phyloP scores from a whole-genome alignment of 352 stramenopile genomes.

The Globisporangium spinosum region DNA sequence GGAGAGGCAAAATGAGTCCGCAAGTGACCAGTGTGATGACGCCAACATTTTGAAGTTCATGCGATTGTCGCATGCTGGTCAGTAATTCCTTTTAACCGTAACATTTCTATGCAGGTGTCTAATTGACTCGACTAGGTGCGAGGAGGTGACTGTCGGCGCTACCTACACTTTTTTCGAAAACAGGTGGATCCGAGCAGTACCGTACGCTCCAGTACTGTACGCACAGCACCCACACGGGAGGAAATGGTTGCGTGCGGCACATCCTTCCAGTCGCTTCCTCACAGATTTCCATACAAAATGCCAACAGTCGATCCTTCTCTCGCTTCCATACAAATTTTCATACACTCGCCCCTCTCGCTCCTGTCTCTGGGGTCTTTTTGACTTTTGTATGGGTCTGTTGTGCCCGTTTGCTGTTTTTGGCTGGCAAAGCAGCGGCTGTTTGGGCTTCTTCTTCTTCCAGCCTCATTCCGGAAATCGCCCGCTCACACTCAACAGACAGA shows the following conservation, averaged over 20 bases:
- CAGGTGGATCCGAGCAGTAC: background rate
- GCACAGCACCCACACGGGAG: background rate
- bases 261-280: too few relatives aligned
- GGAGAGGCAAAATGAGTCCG: background rate
- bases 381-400: background rate
- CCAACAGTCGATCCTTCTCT: background rate
- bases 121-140: background rate
- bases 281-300: too few relatives aligned
- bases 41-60: background rate
- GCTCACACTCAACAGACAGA: background rate
- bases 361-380: background rate
- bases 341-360: background rate
- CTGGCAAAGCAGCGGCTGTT: background rate
- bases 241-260: too few relatives aligned
- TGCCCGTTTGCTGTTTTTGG: background rate
- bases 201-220: background rate
- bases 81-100: background rate
- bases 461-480: constrained; percentile 4
- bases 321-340: background rate
- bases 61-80: background rate
- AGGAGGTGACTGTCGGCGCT: background rate
- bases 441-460: background rate
- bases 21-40: background rate
- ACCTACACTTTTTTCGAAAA: background rate
- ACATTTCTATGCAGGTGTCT: background rate